Base-by-base conservation (phyloP, 805 yeast genomes). In the Ogataea pini region DNA sequence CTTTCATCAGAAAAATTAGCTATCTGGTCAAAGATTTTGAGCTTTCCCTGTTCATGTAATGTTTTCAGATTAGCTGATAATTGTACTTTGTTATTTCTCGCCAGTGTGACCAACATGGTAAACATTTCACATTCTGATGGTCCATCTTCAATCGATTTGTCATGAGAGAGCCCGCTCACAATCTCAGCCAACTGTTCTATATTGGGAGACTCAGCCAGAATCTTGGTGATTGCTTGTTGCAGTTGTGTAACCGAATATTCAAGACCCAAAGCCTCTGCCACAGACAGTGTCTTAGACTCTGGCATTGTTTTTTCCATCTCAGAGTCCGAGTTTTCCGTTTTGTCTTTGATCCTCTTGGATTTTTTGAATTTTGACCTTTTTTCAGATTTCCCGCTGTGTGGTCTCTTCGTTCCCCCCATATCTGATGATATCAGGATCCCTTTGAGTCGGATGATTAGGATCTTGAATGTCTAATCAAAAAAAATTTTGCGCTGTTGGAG, bases 21-120 rank as follows among this genome's bases (percentile, higher is more conserved):
- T 3, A 87, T 75, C 38, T 82, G 68, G 14, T 85, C 82, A 38
- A 88, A 75, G 2, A 86, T 51, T 3, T 71, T 63, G n/a, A 83
- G 63, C 36, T 77, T 65, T 0, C 79, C 78, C 4, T 72, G 51
- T 22, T 73, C 66, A 53, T 85, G 72, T 34, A 81, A 64, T 1
- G 83, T 66, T 60, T 83, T 83, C 50, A 89, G 63, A 50, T 73
- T 72, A 0, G 87, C 71, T 0, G 89, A 89, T 19, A 88, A 62
- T 44, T 75, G 75, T 18, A 88, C 59, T 46, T 84, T 77, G 36
- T 77, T 75, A 52, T 72, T 77, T 48, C 82, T 73, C 8, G 77
- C 63, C 38, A 85, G 60, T 4, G 83, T 76, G 7, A 79, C 71
- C 13, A 76, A 57, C 7, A 82, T 67, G 33, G 78, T 77, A 2